Evolutionary conservation across 768 basidiomycete genomes (phyloP), one percentile per base, ranked within the genome.

Genomic region (Udeniomyces megalosporus): DNA sequence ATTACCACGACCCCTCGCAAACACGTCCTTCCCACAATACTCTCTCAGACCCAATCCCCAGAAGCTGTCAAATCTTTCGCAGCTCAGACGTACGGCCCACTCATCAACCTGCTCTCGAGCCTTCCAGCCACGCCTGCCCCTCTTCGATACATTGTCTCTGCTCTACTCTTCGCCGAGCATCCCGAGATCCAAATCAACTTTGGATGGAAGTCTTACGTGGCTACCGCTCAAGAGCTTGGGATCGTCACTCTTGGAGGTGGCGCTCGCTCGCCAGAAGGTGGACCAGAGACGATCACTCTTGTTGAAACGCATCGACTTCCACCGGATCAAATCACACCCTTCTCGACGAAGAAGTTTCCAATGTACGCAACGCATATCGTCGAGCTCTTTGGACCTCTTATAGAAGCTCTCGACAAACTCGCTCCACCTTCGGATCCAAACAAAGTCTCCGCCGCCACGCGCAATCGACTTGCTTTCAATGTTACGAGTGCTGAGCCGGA

Each of bases 131-230:
- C n/a, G 11, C 60, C 60, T 15, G 34, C 52, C 11, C 60, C 60
- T 17, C 52, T 61, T 20, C 52, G 60, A 12, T 61, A 32, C 60
- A 55, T 61, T 22, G 60, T 53, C 52, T 55, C 52, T 4, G 22
- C 42, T n/a, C 60, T 61, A 10, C 60, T 61, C 52, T 46, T 26
- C 7, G 52, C 53, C 44, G 42, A 47, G 14, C 52, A 61, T 17
- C 60, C 60, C n/a, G 53, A 61, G n/a, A 42, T 61, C 44, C 22
- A 46, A 32, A n/a, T 26, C 11, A 42, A 35, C 11, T 61, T 45
- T 22, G 60, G 60, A 20, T 61, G 52, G 52, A 61, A 55, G 60
- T 46, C 38, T 31, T 44, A 54, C 32, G 60, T 32, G 32, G 2
- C 52, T 24, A 44, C 42, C 3, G 60, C 60, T 1, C 28, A 46